phyloP scores from a whole-genome alignment of 2,329 filamentous ascomycete species.

The Colletotrichum lini region DNA sequence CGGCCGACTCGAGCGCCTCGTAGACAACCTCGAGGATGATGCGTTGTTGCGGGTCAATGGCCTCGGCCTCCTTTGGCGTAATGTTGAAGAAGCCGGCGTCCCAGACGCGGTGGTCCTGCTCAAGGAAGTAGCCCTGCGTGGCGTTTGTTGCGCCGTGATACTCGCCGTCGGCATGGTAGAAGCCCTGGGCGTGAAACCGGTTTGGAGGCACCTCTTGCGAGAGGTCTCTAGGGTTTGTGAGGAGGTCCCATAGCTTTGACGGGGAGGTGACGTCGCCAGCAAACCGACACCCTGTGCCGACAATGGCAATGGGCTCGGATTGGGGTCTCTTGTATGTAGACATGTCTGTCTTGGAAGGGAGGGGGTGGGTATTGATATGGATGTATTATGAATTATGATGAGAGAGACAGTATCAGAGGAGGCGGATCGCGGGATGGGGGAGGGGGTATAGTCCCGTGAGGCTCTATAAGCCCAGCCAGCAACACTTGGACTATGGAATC shows the following conservation, averaged over 20 bases:
- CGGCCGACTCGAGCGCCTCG: slow-evolving; percentile 49
- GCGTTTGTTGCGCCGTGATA: slow-evolving; percentile 39
- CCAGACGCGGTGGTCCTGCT: slow-evolving; percentile 50
- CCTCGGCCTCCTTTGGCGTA: slow-evolving; percentile 47
- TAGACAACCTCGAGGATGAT: slow-evolving; percentile 54
- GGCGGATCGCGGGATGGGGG: too few relatives aligned
- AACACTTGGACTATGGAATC: not conserved
- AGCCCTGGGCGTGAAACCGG: slow-evolving; percentile 46
- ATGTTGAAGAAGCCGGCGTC: slow-evolving; percentile 60
- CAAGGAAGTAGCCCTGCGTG: slow-evolving; percentile 41
- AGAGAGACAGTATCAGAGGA: not conserved
- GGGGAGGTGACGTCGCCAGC: slow-evolving; percentile 53
- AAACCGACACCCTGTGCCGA: slow-evolving; percentile 58
- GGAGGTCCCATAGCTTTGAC: slow-evolving; percentile 54
- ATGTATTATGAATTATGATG: slow-evolving; percentile 34
- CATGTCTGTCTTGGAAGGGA: slow-evolving; percentile 24
- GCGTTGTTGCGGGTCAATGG: slow-evolving; percentile 53
- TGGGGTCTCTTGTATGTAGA: slow-evolving; percentile 40
- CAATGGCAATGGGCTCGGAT: slow-evolving; percentile 57
- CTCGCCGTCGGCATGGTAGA: slow-evolving; percentile 48
- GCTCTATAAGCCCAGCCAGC: not conserved
- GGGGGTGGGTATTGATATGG: slow-evolving; percentile 27
- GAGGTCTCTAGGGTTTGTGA: slow-evolving; percentile 50
- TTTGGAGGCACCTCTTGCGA: slow-evolving; percentile 42
- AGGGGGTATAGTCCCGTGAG: not conserved